These are phyloP conservation scores for Mortierella sp. DNA, from an alignment of 371 early-diverging fungal genomes.

Conservation along the genomic window DNA sequence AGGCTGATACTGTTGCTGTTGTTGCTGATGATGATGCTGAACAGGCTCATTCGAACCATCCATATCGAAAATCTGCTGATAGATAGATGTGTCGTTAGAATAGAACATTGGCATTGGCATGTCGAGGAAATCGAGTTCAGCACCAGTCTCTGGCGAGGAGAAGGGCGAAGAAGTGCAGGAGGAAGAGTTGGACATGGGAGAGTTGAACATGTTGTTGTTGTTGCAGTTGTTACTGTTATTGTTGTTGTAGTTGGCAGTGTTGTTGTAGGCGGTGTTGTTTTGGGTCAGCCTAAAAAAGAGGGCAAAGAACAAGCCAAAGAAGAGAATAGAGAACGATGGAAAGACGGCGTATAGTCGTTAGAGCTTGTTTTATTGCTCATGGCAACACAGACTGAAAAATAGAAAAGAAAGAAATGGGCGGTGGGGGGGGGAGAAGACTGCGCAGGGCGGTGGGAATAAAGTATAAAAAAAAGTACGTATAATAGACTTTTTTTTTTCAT, in stretches of 20 bases:
- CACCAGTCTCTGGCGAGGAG: conserved; percentile 38
- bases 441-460: neutral
- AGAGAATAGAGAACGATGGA: neutral
- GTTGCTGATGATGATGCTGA: conserved; percentile 26
- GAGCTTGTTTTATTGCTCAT: conserved; percentile 4
- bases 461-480: neutral
- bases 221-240: conserved; percentile 11
- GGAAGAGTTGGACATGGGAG: conserved; percentile 48
- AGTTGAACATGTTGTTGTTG: conserved; percentile 27
- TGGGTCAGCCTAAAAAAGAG: conserved; percentile 25
- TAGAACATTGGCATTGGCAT: conserved; percentile 50
- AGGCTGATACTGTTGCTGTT: conserved; percentile 20
- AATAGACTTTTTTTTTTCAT: neutral
- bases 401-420: no score
- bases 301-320: neutral
- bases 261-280: conserved; percentile 25
- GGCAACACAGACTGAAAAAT: neutral
- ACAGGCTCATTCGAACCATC: conserved; percentile 20
- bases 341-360: neutral
- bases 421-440: neutral
- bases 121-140: conserved; percentile 42
- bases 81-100: conserved; percentile 37
- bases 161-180: conserved; percentile 53
- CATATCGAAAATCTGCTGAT: conserved; percentile 40
- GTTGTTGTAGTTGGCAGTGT: neutral